These are phyloP conservation scores for Medicago lupulina DNA, from an alignment of 306 rosid species.

Conservation along the genomic window DNA sequence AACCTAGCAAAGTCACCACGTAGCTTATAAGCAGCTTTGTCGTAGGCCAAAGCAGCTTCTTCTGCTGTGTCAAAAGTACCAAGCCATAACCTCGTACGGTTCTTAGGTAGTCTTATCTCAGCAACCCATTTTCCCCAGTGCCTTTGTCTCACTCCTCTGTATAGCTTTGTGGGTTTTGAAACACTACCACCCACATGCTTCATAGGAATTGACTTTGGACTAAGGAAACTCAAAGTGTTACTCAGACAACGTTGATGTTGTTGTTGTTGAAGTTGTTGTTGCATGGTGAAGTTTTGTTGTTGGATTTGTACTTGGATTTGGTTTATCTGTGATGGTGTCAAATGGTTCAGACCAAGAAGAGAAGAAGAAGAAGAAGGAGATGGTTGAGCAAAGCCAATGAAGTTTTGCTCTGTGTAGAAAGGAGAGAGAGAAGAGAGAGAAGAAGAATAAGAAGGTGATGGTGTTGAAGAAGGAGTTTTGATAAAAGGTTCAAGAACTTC, in stretches of 20 bases:
- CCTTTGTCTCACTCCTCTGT: conserved; percentile 92
- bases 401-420: conserved; percentile 40
- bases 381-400: conserved; percentile 53
- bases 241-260: conserved; percentile 6
- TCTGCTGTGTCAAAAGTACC: conserved; percentile 98
- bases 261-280: neutral
- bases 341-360: conserved; percentile 62
- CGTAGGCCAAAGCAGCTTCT: conserved; percentile 98
- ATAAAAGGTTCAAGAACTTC: conserved; percentile 99
- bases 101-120: conserved; percentile 93
- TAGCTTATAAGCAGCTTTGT: conserved; percentile 92
- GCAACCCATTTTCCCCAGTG: conserved; percentile 99
- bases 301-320: conserved; percentile 81
- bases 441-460: conserved; percentile 29
- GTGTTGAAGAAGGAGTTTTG: conserved; percentile 58
- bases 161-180: conserved; percentile 79
- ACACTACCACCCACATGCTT: conserved; percentile 65
- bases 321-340: conserved; percentile 67
- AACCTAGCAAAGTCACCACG: conserved; percentile 96
- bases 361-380: conserved; percentile 44
- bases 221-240: conserved; percentile 48
- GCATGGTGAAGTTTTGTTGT: conserved; percentile 39
- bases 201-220: conserved; percentile 72
- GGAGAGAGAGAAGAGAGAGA: conserved; percentile 22
- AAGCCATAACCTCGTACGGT: conserved; percentile 94